Evolutionary conservation across 2,329 filamentous ascomycete genomes (phyloP).

Genomic region (Aspergillus sp.): DNA sequence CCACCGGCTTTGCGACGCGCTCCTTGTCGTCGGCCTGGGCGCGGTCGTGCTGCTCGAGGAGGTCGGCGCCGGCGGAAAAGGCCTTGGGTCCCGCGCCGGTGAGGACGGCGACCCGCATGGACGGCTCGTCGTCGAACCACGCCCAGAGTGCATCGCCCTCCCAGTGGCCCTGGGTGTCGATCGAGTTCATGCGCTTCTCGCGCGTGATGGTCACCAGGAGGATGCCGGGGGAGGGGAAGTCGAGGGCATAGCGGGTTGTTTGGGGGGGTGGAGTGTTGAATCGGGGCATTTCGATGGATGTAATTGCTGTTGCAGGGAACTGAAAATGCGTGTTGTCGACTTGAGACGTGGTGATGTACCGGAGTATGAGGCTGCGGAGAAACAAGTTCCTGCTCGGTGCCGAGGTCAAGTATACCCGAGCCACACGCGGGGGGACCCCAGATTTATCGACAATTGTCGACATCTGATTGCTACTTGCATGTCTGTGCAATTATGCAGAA

Average conservation of each 20-base stretch:
- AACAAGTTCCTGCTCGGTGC: neutral
- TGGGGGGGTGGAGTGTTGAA: neutral
- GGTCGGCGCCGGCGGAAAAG: neutral
- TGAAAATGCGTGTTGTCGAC: too few species aligned
- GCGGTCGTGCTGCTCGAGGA: neutral
- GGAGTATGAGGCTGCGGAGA: neutral
- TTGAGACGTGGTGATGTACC: too few species aligned
- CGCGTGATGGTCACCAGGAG: constrained; percentile 47
- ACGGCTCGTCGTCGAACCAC: neutral
- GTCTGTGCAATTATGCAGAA: too few species aligned
- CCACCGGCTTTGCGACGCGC: neutral
- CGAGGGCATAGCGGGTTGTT: constrained; percentile 2
- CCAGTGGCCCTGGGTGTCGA: constrained; percentile 39
- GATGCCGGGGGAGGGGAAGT: constrained; percentile 41
- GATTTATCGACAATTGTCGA: too few species aligned
- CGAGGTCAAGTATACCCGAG: neutral
- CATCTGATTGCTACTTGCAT: too few species aligned
- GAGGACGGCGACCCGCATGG: neutral
- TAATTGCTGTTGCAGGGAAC: neutral
- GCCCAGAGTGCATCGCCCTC: constrained; percentile 38
- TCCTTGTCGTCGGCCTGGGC: constrained; percentile 17
- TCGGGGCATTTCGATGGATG: neutral
- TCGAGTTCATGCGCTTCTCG: constrained; percentile 40
- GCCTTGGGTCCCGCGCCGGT: neutral
- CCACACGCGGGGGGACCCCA: too few species aligned